Evolutionary conservation across 164 flowering plant species (phyloP).

Genomic region (Warburgia ugandensis): DNA sequence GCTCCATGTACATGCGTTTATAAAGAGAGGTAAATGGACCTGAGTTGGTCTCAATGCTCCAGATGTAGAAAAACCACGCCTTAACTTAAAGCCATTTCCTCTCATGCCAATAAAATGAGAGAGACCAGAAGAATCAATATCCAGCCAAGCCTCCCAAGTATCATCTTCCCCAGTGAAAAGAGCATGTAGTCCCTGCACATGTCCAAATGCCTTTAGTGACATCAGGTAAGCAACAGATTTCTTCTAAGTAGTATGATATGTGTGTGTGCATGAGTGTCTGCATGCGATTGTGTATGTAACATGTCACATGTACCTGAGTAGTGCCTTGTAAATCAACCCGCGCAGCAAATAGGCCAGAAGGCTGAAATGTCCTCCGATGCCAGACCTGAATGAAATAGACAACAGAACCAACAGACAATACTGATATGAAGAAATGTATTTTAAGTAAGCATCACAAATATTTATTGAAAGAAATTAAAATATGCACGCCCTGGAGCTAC

Average conservation of each 20-base stretch:
- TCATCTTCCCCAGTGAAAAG: constrained; percentile 98
- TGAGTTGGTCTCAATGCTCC: constrained; percentile 71
- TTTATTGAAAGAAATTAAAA: no score
- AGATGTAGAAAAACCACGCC: constrained; percentile 86
- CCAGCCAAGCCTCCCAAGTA: constrained; percentile 97
- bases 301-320: constrained; percentile 44
- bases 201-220: no score
- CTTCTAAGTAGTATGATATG: no score
- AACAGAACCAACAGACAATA: no score
- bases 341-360: constrained; percentile 96
- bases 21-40: constrained; percentile 28
- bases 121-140: constrained; percentile 65
- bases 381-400: constrained; percentile 53
- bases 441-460: no score
- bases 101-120: constrained; percentile 46
- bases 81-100: constrained; percentile 66
- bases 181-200: constrained; percentile 96
- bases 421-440: no score
- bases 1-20: no score
- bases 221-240: no score
- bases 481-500: no score
- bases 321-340: constrained; percentile 93
- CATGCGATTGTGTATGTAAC: not conserved
- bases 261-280: no score
- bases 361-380: constrained; percentile 94